A percentile compares a stretch with the other conserved stretches of the same genome.
Conservation (phyloP, 768 basidiomycete species). For the Lentinula boryana region DNA sequence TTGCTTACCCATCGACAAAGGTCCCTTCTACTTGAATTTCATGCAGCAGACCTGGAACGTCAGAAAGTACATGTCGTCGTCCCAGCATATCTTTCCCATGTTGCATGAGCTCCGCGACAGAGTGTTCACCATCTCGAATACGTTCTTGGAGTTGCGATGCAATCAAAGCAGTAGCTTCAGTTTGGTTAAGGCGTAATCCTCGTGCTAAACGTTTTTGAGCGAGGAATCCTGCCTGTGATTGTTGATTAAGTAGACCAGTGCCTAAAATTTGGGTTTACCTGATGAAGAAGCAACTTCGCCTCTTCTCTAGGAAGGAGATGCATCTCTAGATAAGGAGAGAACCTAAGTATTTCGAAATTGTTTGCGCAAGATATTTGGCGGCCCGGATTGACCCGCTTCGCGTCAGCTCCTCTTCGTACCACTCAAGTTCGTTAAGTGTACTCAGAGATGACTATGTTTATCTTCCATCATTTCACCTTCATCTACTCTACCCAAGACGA, state of each 20-base stretch:
- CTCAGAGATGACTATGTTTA: too few species aligned
- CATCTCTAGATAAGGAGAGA: slow-evolving; percentile 32
- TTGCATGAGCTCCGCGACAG: slow-evolving; percentile 90
- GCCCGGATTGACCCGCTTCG: too few species aligned
- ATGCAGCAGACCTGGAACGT: slow-evolving; percentile 68
- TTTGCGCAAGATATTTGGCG: too few species aligned
- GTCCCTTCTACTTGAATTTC: slow-evolving; percentile 95
- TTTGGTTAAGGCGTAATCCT: slow-evolving; percentile 81
- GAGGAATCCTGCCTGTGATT: slow-evolving; percentile 67
- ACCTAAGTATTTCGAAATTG: too few species aligned
- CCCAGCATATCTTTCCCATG: slow-evolving; percentile 87
- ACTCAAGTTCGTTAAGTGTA: too few species aligned
- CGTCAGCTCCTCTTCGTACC: too few species aligned
- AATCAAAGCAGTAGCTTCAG: slow-evolving; percentile 87
- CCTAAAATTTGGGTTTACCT: slow-evolving; percentile 27
- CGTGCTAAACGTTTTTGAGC: slow-evolving; percentile 94
- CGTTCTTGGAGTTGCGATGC: slow-evolving; percentile 90
- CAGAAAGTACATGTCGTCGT: slow-evolving; percentile 80
- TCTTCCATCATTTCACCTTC: too few species aligned
- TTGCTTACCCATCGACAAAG: slow-evolving; percentile 71
- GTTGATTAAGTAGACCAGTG: not conserved
- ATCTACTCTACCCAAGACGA: too few species aligned
- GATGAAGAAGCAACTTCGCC: slow-evolving; percentile 70
- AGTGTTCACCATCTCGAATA: slow-evolving; percentile 85
- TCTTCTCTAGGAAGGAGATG: slow-evolving; percentile 70